phyloP scores from a whole-genome alignment of 768 basidiomycete species.

The Rickenella mellea region DNA sequence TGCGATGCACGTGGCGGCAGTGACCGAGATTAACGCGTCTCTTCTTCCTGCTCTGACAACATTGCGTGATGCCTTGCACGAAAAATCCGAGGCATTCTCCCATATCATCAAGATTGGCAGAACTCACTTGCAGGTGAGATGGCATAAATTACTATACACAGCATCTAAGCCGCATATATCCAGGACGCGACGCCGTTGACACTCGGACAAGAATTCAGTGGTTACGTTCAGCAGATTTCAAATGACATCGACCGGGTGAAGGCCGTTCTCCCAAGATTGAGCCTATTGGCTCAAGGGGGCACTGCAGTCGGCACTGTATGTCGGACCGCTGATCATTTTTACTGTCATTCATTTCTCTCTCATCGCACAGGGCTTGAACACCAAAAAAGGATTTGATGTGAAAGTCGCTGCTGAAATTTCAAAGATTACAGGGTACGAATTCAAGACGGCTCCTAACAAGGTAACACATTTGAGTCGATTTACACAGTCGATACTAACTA shows the following conservation, averaged over 20 bases:
- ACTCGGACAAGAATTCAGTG: slow-evolving; percentile 96
- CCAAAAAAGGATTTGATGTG: slow-evolving; percentile 91
- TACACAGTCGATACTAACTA: not conserved
- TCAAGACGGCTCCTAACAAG: slow-evolving; percentile 98
- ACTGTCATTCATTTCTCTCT: not conserved
- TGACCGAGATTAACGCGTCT: slow-evolving; percentile 70
- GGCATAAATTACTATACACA: not conserved
- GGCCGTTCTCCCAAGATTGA: slow-evolving; percentile 74
- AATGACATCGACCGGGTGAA: slow-evolving; percentile 85
- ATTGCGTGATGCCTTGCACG: slow-evolving; percentile 75
- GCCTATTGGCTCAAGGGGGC: slow-evolving; percentile 90
- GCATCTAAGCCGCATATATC: slow-evolving; percentile 4
- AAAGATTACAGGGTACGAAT: slow-evolving; percentile 80
- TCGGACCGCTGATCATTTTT: slow-evolving; percentile 4
- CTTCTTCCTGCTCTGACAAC: slow-evolving; percentile 81
- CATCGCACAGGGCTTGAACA: slow-evolving; percentile 77
- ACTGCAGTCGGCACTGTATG: slow-evolving; percentile 96
- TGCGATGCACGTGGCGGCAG: slow-evolving; percentile 96
- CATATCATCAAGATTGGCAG: slow-evolving; percentile 97
- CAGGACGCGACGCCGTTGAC: slow-evolving; percentile 97
- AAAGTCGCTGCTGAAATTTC: slow-evolving; percentile 89
- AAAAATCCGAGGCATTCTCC: slow-evolving; percentile 76
- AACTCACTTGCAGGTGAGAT: slow-evolving; percentile 76
- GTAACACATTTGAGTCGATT: slow-evolving; percentile 25
- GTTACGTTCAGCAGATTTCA: slow-evolving; percentile 90